Conservation (phyloP, 2,329 filamentous ascomycete species). For the Sporothrix protearum region DNA sequence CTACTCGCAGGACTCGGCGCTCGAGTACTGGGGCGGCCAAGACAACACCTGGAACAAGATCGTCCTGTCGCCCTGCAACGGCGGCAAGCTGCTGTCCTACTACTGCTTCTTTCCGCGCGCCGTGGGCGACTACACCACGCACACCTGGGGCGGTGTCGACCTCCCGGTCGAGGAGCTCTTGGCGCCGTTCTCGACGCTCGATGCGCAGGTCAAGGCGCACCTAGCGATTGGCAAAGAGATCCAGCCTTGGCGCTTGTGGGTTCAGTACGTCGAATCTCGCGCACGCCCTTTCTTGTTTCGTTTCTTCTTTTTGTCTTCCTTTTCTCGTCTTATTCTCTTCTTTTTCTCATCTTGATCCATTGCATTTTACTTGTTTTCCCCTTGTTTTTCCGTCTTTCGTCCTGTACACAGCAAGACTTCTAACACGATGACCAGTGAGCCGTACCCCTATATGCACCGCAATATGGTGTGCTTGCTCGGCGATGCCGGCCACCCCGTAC, state of each 20-base stretch:
- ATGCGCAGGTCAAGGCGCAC: conserved; percentile 54
- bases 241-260: conserved; percentile 60
- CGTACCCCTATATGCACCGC: conserved; percentile 53
- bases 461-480: conserved; percentile 56
- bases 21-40: conserved; percentile 69
- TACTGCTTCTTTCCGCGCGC: conserved; percentile 66
- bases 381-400: too few species aligned
- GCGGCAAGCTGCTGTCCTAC: conserved; percentile 51
- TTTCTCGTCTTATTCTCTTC: neutral
- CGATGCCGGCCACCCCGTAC: conserved; percentile 60
- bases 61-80: conserved; percentile 65
- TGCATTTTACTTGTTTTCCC: too few species aligned
- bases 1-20: conserved; percentile 56
- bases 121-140: conserved; percentile 57
- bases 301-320: too few species aligned
- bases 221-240: conserved; percentile 60
- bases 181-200: conserved; percentile 57
- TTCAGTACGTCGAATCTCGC: too few species aligned
- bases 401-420: too few species aligned
- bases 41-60: conserved; percentile 59
- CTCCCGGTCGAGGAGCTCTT: conserved; percentile 53
- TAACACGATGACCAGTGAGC: too few species aligned
- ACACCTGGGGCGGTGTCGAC: conserved; percentile 45
- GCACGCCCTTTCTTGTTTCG: too few species aligned
- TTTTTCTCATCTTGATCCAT: conserved; percentile 34